Evolutionary conservation across 2,329 filamentous ascomycete species (phyloP).

Genomic region (Claviceps cyperi): DNA sequence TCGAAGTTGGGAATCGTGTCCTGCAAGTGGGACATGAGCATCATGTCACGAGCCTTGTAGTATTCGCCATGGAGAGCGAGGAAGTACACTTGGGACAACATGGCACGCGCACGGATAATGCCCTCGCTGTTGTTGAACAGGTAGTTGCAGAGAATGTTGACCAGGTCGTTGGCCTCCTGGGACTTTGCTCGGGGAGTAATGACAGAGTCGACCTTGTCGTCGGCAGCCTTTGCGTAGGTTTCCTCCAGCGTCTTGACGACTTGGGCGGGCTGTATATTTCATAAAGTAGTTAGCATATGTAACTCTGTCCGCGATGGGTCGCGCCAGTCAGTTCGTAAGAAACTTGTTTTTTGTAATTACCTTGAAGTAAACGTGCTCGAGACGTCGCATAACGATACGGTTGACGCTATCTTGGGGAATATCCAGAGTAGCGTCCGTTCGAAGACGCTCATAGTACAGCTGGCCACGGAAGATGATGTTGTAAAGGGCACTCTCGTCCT

Average conservation of each 20-base stretch:
- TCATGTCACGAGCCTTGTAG: slow-evolving; percentile 96
- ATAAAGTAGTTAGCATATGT: slow-evolving; percentile 4
- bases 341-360: slow-evolving; percentile 24
- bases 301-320: not conserved
- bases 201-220: slow-evolving; percentile 53
- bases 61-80: slow-evolving; percentile 94
- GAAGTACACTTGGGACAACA: slow-evolving; percentile 99
- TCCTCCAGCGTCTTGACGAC: slow-evolving; percentile 91
- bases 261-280: slow-evolving; percentile 51
- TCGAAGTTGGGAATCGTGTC: slow-evolving; percentile 96
- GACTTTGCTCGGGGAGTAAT: slow-evolving; percentile 62
- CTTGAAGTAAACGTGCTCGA: slow-evolving; percentile 99
- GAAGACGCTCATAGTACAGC: slow-evolving; percentile 75
- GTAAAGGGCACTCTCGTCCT: slow-evolving; percentile 83
- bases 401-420: slow-evolving; percentile 78
- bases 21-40: slow-evolving; percentile 98
- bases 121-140: slow-evolving; percentile 90
- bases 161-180: slow-evolving; percentile 57
- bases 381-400: slow-evolving; percentile 78
- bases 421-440: slow-evolving; percentile 54
- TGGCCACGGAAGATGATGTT: slow-evolving; percentile 79
- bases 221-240: slow-evolving; percentile 76
- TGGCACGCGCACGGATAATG: slow-evolving; percentile 88
- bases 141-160: slow-evolving; percentile 84
- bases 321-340: not conserved